These are phyloP conservation scores for Scenedesmus sp. DNA, from an alignment of 163 green algal species.

Conservation along the genomic window DNA sequence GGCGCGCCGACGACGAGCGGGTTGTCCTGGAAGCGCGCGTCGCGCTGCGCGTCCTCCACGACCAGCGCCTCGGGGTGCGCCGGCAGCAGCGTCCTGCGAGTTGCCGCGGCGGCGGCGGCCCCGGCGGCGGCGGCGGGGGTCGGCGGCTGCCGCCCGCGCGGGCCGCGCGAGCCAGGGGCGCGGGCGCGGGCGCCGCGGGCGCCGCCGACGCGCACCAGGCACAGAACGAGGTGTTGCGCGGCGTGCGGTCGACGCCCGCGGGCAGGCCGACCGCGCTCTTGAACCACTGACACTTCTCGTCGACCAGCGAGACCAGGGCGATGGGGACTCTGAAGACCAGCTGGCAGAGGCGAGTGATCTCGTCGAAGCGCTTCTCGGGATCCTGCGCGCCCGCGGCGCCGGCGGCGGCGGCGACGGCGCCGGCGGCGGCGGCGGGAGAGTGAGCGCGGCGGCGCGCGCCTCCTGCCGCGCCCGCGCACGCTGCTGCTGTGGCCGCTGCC, in stretches of 20 bases:
- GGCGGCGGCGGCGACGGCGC: too few species aligned
- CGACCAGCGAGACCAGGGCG: constrained; percentile 80
- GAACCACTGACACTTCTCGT: constrained; percentile 87
- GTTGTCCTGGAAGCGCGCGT: constrained; percentile 74
- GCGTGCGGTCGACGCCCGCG: constrained; percentile 54
- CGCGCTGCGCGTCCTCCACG: constrained; percentile 72
- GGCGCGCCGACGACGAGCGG: constrained; percentile 61
- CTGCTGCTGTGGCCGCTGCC: not conserved
- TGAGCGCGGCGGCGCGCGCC: too few species aligned
- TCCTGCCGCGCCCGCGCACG: not conserved
- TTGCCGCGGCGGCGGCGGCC: too few species aligned
- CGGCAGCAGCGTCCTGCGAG: constrained; percentile 73
- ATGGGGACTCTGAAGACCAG: constrained; percentile 73
- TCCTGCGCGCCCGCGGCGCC: constrained; percentile 39
- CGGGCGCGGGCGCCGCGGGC: not conserved
- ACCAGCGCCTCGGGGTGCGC: constrained; percentile 76
- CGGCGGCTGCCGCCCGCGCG: too few species aligned
- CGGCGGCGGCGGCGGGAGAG: too few species aligned
- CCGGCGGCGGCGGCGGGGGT: too few species aligned
- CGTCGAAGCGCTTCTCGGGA: constrained; percentile 72
- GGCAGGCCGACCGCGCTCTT: constrained; percentile 69
- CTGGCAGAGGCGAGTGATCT: constrained; percentile 77
- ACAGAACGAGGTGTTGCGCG: constrained; percentile 77
- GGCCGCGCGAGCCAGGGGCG: too few species aligned
- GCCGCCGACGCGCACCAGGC: constrained; percentile 59